Base-by-base conservation (phyloP, 2,329 filamentous ascomycete genomes). In the Akanthomyces dipterigenus region DNA sequence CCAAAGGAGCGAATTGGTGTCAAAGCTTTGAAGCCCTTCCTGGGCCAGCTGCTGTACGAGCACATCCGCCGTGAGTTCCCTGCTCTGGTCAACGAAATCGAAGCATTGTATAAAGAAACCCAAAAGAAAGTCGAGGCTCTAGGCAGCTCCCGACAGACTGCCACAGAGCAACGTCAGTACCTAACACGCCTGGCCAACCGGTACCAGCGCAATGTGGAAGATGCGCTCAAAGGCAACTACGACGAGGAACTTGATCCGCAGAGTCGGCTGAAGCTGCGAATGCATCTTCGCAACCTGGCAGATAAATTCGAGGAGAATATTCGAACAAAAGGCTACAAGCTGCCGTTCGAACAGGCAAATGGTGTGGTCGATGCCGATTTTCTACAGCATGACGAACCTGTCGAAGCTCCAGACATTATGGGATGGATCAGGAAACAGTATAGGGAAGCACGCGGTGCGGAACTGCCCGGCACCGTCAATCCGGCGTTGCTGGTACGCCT, bases 221-320 rank as follows among this genome's bases (percentile, higher is more conserved):
- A 55, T 20, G 53, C 53, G 22, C 53, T 55, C 4, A 55, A 45
- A 45, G 53, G 53, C 38, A 55, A 55, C 24, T 55, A 55, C 26
- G 12, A 7, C 3, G 53, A 31, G 14, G 53, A 45, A 11, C 53
- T 55, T 3, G 20, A 43, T 11, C 6, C 18, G 3, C 38, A 45
- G 22, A 55, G 53, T 18, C 38, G n/a, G 24, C 26, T 55, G 22
- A 55, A 55, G 38, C 24, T 55, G 11, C 38, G 53, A 31, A 55
- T 55, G 53, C 53, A 55, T 45, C 53, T 55, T 55, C 38, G 38
- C 24, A 45, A 55, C 12, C 6, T 55, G 38, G 53, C 53, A 18
- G 38, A 55, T 24, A 14, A 28, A n/a, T 55, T 55, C 22, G 38
- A 55, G 38, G 18, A 55, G 40, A n/a, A n/a, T 4, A 28, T 55